Conservation (phyloP, 352 stramenopile species). For the Globisporangium yorkense region DNA sequence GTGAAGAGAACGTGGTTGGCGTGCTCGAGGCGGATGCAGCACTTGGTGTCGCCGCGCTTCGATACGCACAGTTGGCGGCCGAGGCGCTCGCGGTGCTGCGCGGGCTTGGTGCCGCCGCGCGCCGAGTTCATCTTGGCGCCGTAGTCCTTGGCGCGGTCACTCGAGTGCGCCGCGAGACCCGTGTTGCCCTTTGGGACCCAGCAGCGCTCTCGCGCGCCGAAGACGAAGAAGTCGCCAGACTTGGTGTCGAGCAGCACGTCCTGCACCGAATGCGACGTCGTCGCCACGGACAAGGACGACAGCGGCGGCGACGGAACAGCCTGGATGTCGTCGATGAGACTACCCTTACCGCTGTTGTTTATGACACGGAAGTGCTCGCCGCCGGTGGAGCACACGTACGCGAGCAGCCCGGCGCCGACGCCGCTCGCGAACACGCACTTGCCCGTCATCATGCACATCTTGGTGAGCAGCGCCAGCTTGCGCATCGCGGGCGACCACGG, state of each 20-base stretch:
- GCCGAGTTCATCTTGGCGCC: conserved; percentile 56
- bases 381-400: conserved; percentile 68
- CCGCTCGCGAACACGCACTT: conserved; percentile 73
- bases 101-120: conserved; percentile 47
- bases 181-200: conserved; percentile 78
- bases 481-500: conserved; percentile 57
- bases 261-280: neutral
- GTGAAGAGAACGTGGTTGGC: conserved; percentile 37
- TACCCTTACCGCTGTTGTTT: conserved; percentile 57
- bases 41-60: conserved; percentile 58
- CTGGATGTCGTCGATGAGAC: conserved; percentile 32
- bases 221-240: conserved; percentile 68
- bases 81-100: conserved; percentile 15
- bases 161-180: conserved; percentile 60
- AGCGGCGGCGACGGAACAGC: conserved; percentile 26
- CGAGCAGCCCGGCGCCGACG: conserved; percentile 48
- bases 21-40: conserved; percentile 58
- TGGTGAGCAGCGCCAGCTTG: conserved; percentile 56
- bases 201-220: conserved; percentile 17
- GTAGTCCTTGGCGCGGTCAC: conserved; percentile 48
- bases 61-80: conserved; percentile 34
- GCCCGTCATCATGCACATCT: conserved; percentile 88
- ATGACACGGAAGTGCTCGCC: conserved; percentile 53
- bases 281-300: neutral
- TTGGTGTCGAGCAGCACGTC: conserved; percentile 67